A percentile compares a stretch with the other conserved stretches of the same genome.
Conservation (phyloP, 805 yeast genomes). For the Myxozyma monticola region DNA sequence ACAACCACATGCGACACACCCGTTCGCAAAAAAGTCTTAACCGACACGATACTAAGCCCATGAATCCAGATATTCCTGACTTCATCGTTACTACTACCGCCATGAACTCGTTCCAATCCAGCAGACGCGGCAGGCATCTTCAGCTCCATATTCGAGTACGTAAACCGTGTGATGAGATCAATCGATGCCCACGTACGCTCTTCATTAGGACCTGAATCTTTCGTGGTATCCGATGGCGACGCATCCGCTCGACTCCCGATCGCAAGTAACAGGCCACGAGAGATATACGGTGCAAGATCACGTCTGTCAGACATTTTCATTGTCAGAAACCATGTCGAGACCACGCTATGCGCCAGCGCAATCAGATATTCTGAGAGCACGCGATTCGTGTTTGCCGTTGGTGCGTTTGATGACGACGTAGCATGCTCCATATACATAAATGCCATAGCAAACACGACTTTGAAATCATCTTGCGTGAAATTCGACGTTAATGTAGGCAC, state of each 20-base stretch:
- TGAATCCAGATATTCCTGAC: conserved; percentile 55
- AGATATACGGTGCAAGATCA: conserved; percentile 60
- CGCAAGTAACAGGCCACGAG: conserved; percentile 54
- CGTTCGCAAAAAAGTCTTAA: conserved; percentile 48
- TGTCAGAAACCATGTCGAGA: conserved; percentile 70
- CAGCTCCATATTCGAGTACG: conserved; percentile 63
- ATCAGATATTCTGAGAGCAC: conserved; percentile 60
- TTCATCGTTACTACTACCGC: conserved; percentile 28
- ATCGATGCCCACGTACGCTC: conserved; percentile 61
- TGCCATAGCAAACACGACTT: conserved; percentile 78
- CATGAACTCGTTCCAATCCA: conserved; percentile 25
- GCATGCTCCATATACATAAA: conserved; percentile 76
- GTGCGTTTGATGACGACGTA: conserved; percentile 43
- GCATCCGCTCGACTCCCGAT: conserved; percentile 38
- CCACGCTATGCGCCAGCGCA: conserved; percentile 64
- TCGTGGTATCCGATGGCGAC: conserved; percentile 26
- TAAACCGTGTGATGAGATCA: conserved; percentile 67
- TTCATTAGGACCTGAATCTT: conserved; percentile 37
- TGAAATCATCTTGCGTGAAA: conserved; percentile 73
- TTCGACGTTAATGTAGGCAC: conserved; percentile 67
- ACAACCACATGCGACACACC: conserved; percentile 42
- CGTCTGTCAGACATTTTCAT: conserved; percentile 60
- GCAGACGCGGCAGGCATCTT: conserved; percentile 41
- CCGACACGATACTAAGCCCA: conserved; percentile 57
- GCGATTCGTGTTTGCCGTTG: conserved; percentile 36